Evolutionary conservation across 805 yeast species (phyloP), one percentile per base, ranked within the genome.

Genomic region (Tetrapisispora pingtungensis): DNA sequence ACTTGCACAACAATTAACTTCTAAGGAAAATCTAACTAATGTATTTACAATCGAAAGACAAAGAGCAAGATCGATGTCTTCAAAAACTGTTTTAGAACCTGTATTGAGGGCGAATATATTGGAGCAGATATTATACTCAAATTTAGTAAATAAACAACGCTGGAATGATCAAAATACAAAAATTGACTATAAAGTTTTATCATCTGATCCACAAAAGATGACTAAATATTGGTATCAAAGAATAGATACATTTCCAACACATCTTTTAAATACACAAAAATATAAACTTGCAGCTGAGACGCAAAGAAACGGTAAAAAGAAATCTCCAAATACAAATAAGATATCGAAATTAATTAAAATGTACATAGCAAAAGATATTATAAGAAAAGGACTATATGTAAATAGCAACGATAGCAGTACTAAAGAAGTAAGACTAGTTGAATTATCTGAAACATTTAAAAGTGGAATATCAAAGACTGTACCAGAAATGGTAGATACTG

Each of bases 41-140:
- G 55, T 69, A 3, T 66, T 75, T 3, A 52, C 78, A 10, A 61
- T 80, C 3, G 86, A 80, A 52, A 54, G 77, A 45, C 86, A 80
- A 55, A 53, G 85, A 33, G 65, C 72, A 34, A 65, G 84, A 41
- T 67, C 77, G 0, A 61, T 60, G 49, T 74, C 80, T 0, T 63
- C 73, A 1, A 62, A 66, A 10, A 58, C 57, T 15, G 71, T 80
- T 1, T 62, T 75, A 5, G 81, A 78, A 44, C 69, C 71, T 44
- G 70, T 79, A 3, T 55, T 78, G 26, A 68, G 71, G 41, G 71
- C 76, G 4, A 79, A 77, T 44, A 67, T 77, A 19, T 52, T 80
- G 30, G 86, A 80, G 52, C 61, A 62, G 30, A 37, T 61, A 8
- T 46, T 62, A 1, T 61, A 38, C 40, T 49, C 55, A 7, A 47